Percentiles rank a stretch among this genome's conserved stretches.
These are phyloP conservation scores for Fusarium incarnatum DNA, from an alignment of 2,329 filamentous ascomycete genomes.

Conservation along the genomic window DNA sequence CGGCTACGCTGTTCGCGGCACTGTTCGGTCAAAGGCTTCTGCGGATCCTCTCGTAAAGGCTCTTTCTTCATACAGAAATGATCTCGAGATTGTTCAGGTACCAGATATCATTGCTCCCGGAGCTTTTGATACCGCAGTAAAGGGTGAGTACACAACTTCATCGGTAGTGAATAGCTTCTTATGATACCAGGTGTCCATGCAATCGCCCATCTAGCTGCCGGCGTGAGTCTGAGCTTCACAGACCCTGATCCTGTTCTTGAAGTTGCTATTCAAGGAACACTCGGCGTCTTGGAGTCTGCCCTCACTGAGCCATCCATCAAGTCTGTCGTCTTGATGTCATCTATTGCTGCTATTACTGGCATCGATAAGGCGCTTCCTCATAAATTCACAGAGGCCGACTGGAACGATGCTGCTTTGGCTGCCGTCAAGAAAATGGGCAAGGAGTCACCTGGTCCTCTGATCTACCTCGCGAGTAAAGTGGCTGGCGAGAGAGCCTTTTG, in stretches of 20 bases:
- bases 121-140: conserved; percentile 53
- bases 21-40: conserved; percentile 49
- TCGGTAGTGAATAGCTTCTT: neutral
- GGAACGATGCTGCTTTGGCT: conserved; percentile 36
- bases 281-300: conserved; percentile 38
- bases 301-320: conserved; percentile 38
- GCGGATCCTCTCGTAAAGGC: conserved; percentile 32
- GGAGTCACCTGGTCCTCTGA: conserved; percentile 27
- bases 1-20: conserved; percentile 55
- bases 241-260: conserved; percentile 40
- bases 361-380: conserved; percentile 8
- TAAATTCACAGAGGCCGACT: conserved; percentile 41
- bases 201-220: conserved; percentile 40
- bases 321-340: conserved; percentile 44
- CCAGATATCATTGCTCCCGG: conserved; percentile 50
- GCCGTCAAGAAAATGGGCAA: conserved; percentile 40
- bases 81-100: conserved; percentile 47
- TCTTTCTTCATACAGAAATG: conserved; percentile 36
- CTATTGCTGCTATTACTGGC: conserved; percentile 32
- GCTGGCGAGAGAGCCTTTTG: conserved; percentile 42
- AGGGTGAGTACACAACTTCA: conserved; percentile 30
- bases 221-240: conserved; percentile 37
- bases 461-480: conserved; percentile 42
- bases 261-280: conserved; percentile 36
- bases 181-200: conserved; percentile 35